These are phyloP conservation scores for Aquilaria sinensis DNA, from an alignment of 345 rosid genomes.

Conservation along the genomic window DNA sequence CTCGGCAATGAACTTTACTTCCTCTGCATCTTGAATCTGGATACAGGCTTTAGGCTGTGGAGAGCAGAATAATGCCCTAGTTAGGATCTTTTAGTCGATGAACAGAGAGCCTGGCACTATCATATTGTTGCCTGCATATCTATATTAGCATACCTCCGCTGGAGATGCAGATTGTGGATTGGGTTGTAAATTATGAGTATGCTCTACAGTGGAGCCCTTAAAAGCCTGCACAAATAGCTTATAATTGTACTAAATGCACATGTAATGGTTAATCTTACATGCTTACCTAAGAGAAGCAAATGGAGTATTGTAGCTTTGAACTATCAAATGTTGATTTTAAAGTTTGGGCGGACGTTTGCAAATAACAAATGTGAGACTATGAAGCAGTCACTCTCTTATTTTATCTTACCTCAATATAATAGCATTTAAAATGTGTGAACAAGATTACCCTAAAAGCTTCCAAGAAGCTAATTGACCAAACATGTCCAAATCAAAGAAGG, in stretches of 20 bases:
- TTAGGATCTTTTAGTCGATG: background rate
- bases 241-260: background rate
- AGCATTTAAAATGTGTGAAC: background rate
- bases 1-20: constrained; percentile 18
- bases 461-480: too few species aligned
- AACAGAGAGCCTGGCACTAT: background rate
- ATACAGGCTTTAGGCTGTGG: constrained; percentile 57
- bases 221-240: constrained; percentile 46
- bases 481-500: too few species aligned
- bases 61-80: constrained; percentile 6
- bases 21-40: constrained; percentile 79
- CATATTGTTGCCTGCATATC: background rate
- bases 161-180: constrained; percentile 6
- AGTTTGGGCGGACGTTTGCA: constrained; percentile 36
- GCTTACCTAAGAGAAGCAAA: constrained; percentile 1
- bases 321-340: constrained; percentile 33
- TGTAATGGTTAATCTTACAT: background rate
- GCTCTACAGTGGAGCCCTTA: constrained; percentile 72
- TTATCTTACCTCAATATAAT: too few species aligned
- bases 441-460: background rate
- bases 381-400: too few species aligned
- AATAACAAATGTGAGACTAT: constrained; percentile 2
- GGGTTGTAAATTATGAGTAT: constrained; percentile 19
- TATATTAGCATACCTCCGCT: constrained; percentile 32
- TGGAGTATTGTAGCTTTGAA: constrained; percentile 30